Conservation (phyloP, 2,329 filamentous ascomycete species). For the Plectosphaerella cucumerina region DNA sequence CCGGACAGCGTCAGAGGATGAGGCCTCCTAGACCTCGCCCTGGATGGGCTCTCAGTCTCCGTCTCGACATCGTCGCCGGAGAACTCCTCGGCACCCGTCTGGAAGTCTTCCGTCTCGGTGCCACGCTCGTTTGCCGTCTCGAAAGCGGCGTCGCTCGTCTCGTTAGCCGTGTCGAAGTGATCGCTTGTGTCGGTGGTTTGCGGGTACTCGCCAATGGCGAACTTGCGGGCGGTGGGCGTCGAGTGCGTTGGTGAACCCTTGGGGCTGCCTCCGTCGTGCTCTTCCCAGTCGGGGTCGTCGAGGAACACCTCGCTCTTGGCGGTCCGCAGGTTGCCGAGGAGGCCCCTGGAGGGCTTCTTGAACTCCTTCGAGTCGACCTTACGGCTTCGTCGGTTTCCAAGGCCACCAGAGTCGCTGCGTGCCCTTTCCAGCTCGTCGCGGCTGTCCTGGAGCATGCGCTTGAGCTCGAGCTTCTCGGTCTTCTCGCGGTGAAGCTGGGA, state of each 20-base stretch:
- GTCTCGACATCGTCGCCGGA: slow-evolving; percentile 70
- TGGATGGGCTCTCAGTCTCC: slow-evolving; percentile 69
- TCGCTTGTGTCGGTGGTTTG: slow-evolving; percentile 52
- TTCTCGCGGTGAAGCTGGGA: slow-evolving; percentile 96
- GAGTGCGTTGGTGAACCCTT: slow-evolving; percentile 35
- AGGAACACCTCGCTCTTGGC: slow-evolving; percentile 74
- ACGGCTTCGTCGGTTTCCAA: slow-evolving; percentile 55
- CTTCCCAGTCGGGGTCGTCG: slow-evolving; percentile 88
- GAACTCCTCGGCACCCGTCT: slow-evolving; percentile 81
- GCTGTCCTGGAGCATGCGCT: slow-evolving; percentile 90
- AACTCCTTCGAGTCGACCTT: slow-evolving; percentile 63
- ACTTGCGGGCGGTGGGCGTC: slow-evolving; percentile 22
- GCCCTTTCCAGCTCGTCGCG: slow-evolving; percentile 83
- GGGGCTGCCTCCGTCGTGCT: slow-evolving; percentile 59
- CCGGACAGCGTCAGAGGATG: slow-evolving; percentile 36
- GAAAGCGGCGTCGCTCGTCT: slow-evolving; percentile 63
- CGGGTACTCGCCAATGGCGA: slow-evolving; percentile 6
- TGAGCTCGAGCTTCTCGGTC: slow-evolving; percentile 95
- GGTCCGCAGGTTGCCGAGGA: slow-evolving; percentile 71
- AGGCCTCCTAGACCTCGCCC: slow-evolving; percentile 36
- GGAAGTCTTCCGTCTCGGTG: slow-evolving; percentile 92
- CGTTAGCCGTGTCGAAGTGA: slow-evolving; percentile 77
- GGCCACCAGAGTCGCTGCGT: slow-evolving; percentile 45
- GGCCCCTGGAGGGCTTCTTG: slow-evolving; percentile 66
- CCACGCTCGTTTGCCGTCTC: slow-evolving; percentile 71